phyloP scores from a whole-genome alignment of 768 basidiomycete species.

The Tubosaeta sp. region DNA sequence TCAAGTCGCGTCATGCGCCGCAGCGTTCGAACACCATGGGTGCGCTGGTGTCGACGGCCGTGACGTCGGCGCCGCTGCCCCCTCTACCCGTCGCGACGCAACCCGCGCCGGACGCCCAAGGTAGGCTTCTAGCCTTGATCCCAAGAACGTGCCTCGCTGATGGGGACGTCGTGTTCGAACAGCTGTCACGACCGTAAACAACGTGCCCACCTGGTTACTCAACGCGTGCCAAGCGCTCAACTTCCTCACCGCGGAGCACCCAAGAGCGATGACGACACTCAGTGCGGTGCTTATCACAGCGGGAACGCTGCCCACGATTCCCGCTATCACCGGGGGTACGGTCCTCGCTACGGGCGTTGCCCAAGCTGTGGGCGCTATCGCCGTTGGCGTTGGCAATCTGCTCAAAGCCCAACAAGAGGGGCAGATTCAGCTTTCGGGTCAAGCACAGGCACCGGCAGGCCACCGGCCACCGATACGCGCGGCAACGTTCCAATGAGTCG shows the following conservation, averaged over 20 bases:
- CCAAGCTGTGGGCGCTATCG: constrained; percentile 76
- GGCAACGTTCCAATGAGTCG: constrained; percentile 27
- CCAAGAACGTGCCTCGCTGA: background rate
- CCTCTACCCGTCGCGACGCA: constrained; percentile 18
- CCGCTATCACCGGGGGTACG: constrained; percentile 67
- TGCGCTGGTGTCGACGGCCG: constrained; percentile 14
- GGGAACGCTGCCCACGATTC: constrained; percentile 69
- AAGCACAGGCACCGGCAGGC: constrained; percentile 12
- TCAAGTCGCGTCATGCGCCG: constrained; percentile 25
- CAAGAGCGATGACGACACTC: constrained; percentile 67
- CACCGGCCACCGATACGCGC: constrained; percentile 28
- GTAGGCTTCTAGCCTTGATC: constrained; percentile 1
- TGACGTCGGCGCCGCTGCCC: constrained; percentile 7
- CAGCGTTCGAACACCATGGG: constrained; percentile 30
- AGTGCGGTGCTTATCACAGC: constrained; percentile 78
- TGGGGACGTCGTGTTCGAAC: background rate
- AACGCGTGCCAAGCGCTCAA: constrained; percentile 76
- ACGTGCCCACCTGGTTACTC: constrained; percentile 72
- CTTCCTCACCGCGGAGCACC: constrained; percentile 70
- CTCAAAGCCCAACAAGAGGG: constrained; percentile 47
- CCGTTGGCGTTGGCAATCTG: constrained; percentile 64
- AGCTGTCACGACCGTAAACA: constrained; percentile 44
- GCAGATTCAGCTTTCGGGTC: constrained; percentile 27
- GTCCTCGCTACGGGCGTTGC: constrained; percentile 69
- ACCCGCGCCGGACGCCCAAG: constrained; percentile 12